Conservation (phyloP, 371 early-diverging fungal genomes). For the Mortierella sp. region DNA sequence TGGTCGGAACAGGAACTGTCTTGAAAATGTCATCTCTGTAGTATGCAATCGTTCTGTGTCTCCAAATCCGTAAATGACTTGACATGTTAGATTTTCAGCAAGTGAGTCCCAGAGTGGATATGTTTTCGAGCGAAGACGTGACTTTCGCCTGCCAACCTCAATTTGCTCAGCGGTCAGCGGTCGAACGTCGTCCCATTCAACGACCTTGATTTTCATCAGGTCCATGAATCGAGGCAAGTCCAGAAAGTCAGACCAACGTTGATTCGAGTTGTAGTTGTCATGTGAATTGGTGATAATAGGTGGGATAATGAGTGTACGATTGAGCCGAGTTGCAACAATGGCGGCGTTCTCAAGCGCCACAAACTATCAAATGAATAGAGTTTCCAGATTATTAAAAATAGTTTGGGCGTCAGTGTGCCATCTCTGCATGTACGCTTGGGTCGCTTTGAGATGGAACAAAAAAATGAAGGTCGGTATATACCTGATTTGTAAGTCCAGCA, state of each 20-base stretch:
- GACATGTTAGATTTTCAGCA: constrained; percentile 45
- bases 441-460: too few species aligned
- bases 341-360: constrained; percentile 12
- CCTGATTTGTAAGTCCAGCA: constrained; percentile 51
- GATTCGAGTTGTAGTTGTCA: constrained; percentile 31
- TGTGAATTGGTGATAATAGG: constrained; percentile 43
- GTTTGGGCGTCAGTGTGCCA: neutral
- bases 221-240: constrained; percentile 29
- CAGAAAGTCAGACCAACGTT: constrained; percentile 52
- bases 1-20: constrained; percentile 40
- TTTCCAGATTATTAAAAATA: neutral
- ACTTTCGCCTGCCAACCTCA: constrained; percentile 24
- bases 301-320: constrained; percentile 47
- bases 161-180: constrained; percentile 24
- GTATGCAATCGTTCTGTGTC: constrained; percentile 26
- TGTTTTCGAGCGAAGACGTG: constrained; percentile 2
- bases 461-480: neutral
- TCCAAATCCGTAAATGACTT: constrained; percentile 49
- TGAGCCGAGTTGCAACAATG: constrained; percentile 11
- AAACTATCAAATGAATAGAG: constrained; percentile 11
- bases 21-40: constrained; percentile 29
- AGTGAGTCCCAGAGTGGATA: constrained; percentile 19
- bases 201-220: constrained; percentile 8
- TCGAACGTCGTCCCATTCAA: constrained; percentile 41
- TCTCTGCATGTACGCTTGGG: neutral